Conservation (phyloP, 306 rosid species). For the Quercus parvula region DNA sequence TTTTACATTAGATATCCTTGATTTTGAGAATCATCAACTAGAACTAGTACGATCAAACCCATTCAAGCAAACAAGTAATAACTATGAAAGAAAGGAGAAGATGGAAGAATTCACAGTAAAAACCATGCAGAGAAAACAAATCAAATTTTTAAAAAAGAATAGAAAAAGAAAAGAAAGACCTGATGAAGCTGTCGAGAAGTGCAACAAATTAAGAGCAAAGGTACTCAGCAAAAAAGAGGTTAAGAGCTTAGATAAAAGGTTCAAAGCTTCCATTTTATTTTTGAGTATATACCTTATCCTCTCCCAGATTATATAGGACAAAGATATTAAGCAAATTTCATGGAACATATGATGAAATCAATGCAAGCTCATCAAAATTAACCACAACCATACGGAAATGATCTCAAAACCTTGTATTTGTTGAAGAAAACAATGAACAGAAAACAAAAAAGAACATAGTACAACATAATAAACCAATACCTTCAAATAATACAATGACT, state of each 20-base stretch:
- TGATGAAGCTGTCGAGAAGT: constrained; percentile 14
- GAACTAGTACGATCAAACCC: background rate
- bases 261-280: constrained; percentile 9
- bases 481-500: constrained; percentile 5
- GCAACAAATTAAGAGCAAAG: background rate
- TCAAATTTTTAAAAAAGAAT: background rate
- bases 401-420: background rate
- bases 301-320: background rate
- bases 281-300: background rate
- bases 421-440: constrained; percentile 1
- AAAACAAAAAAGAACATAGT: background rate
- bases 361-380: constrained; percentile 14
- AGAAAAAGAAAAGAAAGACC: constrained; percentile 10
- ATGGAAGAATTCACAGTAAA: background rate
- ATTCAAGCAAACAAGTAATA: background rate
- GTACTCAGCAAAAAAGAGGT: too few relatives aligned
- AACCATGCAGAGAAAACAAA: background rate
- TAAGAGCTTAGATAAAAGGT: background rate
- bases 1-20: background rate
- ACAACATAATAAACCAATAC: constrained; percentile 2
- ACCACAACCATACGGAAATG: constrained; percentile 13
- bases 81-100: background rate
- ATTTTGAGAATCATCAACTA: background rate
- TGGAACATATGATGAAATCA: constrained; percentile 15
- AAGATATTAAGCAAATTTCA: background rate